Base-by-base conservation (phyloP, 371 early-diverging fungal species). In the Globomyces sp. region DNA sequence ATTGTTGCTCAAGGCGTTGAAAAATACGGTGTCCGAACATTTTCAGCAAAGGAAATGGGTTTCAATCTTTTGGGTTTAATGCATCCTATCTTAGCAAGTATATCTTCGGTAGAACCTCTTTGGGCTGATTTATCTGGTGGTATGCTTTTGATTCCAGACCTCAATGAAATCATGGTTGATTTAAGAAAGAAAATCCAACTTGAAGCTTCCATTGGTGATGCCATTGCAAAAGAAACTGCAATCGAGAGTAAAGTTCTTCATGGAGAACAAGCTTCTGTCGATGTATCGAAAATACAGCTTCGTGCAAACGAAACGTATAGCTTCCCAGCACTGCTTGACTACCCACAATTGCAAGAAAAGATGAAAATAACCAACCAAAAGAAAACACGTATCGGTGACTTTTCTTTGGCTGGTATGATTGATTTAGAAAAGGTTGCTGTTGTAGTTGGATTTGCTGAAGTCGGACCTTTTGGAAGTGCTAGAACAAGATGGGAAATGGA, bases 401-500 rank as follows among this genome's bases (percentile, higher is more conserved):
- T 60, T 4, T 40, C 40, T 41, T 80, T 96, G 58, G 86, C 89
- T 71, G 94, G 93, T 62, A 86, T 92, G 88, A 76, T 96, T 24
- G 94, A 95, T 75, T 81, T 96, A 62, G 95, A 95, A 64, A 88
- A 93, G 80, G 91, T 93, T 4, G 89, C 96, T 40, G 97, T 96
- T 51, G 88, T 94, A 57, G 92, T 94, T 64, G 97, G 97, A 66
- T 95, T 92, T 68, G 90, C 92, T 74, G 96, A 96, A 77, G 95
- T 96, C 9, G 92, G 95, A 3, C 97, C 97, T 24, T 94, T 87
- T 83, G 97, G 97, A 74, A 91, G 90, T 68, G 86, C 92, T 46
- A 87, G 95, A 72, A 95, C 95, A 61, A 92, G 98, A 63, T 97
- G 98, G 98, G 96, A 96, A 79, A 96, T 96, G 94, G 95, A 75